Conservation (phyloP, 495 filamentous ascomycete genomes). For the Parachaetomium inaequale region DNA sequence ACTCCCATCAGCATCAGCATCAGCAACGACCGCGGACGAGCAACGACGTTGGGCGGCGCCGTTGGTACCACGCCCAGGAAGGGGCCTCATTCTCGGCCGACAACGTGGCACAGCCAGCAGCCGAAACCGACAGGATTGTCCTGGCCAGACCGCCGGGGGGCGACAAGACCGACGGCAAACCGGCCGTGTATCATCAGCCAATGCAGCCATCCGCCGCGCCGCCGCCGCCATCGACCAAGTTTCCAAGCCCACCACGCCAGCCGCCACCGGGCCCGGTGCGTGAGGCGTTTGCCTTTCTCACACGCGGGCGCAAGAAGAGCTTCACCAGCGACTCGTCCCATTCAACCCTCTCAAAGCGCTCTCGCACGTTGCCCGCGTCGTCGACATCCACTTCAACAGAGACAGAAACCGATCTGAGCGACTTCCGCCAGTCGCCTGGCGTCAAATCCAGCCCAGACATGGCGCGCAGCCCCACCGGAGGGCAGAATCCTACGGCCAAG, state of each 20-base stretch:
- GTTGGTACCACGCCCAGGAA: constrained; percentile 14
- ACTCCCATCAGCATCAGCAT: not conserved
- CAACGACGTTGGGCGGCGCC: not conserved
- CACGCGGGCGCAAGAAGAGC: constrained; percentile 33
- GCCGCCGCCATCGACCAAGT: constrained; percentile 17
- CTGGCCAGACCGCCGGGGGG: constrained; percentile 42
- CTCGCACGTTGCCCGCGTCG: constrained; percentile 23
- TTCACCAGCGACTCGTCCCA: constrained; percentile 13
- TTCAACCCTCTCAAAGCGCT: constrained; percentile 11
- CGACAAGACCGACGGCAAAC: constrained; percentile 40
- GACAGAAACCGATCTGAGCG: not conserved
- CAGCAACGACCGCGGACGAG: not conserved
- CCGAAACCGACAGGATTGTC: constrained; percentile 40
- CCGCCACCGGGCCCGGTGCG: constrained; percentile 36
- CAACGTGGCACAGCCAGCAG: constrained; percentile 36
- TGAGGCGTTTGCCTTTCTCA: constrained; percentile 39
- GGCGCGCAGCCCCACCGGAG: constrained; percentile 43
- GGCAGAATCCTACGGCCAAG: constrained; percentile 77
- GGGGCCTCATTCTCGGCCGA: constrained; percentile 25
- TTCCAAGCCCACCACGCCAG: constrained; percentile 22
- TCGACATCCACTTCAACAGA: constrained; percentile 14
- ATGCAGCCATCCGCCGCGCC: constrained; percentile 34
- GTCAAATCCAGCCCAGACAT: constrained; percentile 5
- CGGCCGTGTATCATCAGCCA: constrained; percentile 21
- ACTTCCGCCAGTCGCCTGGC: constrained; percentile 18